A percentile compares a stretch with the other conserved stretches of the same genome.
Conservation (phyloP, 1,284 basidiomycete genomes). For the Cryptococcus maquisensis region DNA sequence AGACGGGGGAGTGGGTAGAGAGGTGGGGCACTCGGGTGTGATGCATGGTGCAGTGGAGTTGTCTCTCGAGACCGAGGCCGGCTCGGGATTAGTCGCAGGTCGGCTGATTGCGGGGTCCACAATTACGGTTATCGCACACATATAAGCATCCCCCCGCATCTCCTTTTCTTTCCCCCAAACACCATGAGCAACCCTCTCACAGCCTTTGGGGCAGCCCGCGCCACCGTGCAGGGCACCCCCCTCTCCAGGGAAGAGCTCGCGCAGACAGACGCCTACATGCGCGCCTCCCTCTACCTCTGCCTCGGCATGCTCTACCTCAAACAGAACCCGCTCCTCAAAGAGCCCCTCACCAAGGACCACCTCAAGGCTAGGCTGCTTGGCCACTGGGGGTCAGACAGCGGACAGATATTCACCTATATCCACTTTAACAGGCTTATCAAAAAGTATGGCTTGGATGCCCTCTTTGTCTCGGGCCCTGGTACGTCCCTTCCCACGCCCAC, state of each 20-base stretch:
- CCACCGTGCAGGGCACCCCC: conserved; percentile 28
- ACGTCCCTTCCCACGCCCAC: conserved; percentile 1
- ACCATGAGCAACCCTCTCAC: conserved; percentile 5
- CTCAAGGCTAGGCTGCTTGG: conserved; percentile 73
- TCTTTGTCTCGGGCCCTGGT: conserved; percentile 57
- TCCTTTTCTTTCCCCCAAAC: too few relatives aligned
- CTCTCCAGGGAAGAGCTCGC: conserved; percentile 31
- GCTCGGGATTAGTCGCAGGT: too few relatives aligned
- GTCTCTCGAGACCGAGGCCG: too few relatives aligned
- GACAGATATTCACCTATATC: conserved; percentile 70
- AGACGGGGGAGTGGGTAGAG: too few relatives aligned
- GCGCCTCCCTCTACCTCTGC: conserved; percentile 38
- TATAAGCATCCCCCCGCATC: too few relatives aligned
- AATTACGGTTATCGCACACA: too few relatives aligned
- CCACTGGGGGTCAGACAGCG: conserved; percentile 55
- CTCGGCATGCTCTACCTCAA: conserved; percentile 66
- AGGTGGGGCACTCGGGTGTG: too few relatives aligned
- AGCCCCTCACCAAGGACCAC: conserved; percentile 59
- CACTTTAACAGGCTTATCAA: conserved; percentile 70
- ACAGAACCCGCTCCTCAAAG: conserved; percentile 64
- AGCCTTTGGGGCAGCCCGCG: conserved; percentile 27
- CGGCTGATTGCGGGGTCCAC: too few relatives aligned
- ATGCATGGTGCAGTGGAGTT: too few relatives aligned
- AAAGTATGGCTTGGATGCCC: conserved; percentile 42
- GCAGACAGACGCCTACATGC: conserved; percentile 36